A percentile compares a stretch with the other conserved stretches of the same genome.
phyloP scores from a whole-genome alignment of 2,329 filamentous ascomycete genomes.

The Colletotrichum kahawae region DNA sequence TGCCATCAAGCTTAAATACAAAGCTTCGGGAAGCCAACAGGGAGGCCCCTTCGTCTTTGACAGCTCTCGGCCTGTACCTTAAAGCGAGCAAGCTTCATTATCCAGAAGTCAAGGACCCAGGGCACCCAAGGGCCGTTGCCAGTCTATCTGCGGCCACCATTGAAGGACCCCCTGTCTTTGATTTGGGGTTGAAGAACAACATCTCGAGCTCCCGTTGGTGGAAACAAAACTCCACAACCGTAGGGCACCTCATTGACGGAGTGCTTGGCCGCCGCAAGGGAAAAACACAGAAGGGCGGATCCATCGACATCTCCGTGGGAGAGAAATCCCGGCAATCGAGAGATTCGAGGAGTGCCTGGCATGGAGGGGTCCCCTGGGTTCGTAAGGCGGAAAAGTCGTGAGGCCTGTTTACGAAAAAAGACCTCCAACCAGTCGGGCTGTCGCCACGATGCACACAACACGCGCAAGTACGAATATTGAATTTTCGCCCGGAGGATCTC shows the following conservation, averaged over 20 bases:
- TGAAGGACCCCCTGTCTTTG: neutral
- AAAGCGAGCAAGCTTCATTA: neutral
- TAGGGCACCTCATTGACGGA: constrained; percentile 7
- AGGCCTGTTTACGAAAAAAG: neutral
- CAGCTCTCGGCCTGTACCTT: neutral
- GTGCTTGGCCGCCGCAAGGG: neutral
- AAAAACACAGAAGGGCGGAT: neutral
- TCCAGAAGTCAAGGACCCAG: neutral
- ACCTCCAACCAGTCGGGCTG: neutral
- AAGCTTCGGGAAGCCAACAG: constrained; percentile 1
- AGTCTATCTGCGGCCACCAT: constrained; percentile 2
- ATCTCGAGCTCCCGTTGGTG: constrained; percentile 10
- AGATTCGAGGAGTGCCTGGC: neutral
- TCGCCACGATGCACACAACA: neutral
- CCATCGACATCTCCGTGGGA: constrained; percentile 2
- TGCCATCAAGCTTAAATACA: constrained; percentile 20
- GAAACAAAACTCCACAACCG: constrained; percentile 11
- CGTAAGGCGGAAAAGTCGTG: neutral
- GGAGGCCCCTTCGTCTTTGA: neutral
- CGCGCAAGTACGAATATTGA: neutral
- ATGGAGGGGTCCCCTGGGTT: neutral
- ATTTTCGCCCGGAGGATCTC: neutral
- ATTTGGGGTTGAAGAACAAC: neutral
- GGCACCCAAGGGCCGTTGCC: neutral
- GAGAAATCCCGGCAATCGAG: constrained; percentile 16